Evolutionary conservation across 2,329 filamentous ascomycete species (phyloP), one percentile per base, ranked within the genome.

Genomic region (Sclerotiophoma versabilis): DNA sequence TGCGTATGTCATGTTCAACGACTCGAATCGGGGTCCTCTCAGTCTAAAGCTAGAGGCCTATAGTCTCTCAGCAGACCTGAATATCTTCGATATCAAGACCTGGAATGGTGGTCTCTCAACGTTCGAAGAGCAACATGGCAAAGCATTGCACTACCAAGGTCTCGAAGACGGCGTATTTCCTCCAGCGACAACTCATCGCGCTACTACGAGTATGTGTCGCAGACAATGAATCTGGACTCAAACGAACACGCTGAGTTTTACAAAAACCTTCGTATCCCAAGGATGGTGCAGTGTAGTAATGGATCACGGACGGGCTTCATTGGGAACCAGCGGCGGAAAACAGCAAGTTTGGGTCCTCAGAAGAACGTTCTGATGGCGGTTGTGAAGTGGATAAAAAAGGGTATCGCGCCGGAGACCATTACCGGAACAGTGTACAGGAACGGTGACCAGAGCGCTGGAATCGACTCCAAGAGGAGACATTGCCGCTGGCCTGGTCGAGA

Each of bases 201-300:
- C 10, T 80, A 80, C 72, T 80, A 80, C 65, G 67, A 77, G 36
- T 70, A 77, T 39, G 74, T 80, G 8, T 66, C 72, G 1, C 14
- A 61, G 32, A 76, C 72, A 0, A 76, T 80, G 75, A 46, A 60
- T 7, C 52, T 66, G 2, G 46, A 62, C 1, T 27, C 57, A 1
- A 44, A 52, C 0, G 59, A 68, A 38, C 58, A 78, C 12, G 74
- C 78, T 49, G 59, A 66, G 2, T 79, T 76, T 54, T 76, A 80
- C 54, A 74, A 80, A 23, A 77, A 76, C 66, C 83, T 83, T 71
- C 75, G 76, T 22, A 80, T 77, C 66, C 77, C 59, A 51, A 82
- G 81, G 6, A 79, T 83, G 76, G 70, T 64, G 4, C 81, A 83
- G 67, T 83, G 81, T 64, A 58, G 50, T 23, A 74, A 73, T 9